Evolutionary conservation across 1,284 basidiomycete genomes (phyloP).

Genomic region (Microbotryum violaceum): DNA sequence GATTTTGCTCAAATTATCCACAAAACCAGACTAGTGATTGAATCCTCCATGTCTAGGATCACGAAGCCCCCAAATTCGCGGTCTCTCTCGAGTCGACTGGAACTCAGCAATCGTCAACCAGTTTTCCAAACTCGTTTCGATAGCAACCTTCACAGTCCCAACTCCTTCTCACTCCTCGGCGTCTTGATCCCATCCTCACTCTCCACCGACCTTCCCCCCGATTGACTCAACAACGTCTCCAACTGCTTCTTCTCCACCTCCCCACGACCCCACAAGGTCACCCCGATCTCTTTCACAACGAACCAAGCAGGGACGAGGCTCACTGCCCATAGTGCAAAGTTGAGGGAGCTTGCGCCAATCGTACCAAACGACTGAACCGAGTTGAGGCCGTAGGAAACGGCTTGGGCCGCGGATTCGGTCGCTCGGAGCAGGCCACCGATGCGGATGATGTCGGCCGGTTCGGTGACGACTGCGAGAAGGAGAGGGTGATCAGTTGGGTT

Average conservation of each 20-base stretch:
- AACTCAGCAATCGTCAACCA: too few relatives aligned
- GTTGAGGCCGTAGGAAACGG: conserved; percentile 22
- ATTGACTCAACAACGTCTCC: conserved; percentile 9
- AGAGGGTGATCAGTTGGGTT: neutral
- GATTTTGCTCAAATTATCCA: too few relatives aligned
- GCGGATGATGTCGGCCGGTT: conserved; percentile 19
- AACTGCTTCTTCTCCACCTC: conserved; percentile 9
- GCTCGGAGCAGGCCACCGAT: conserved; percentile 34
- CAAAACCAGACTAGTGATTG: too few relatives aligned
- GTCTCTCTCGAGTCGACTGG: too few relatives aligned
- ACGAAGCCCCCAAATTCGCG: too few relatives aligned
- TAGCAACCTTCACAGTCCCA: too few relatives aligned
- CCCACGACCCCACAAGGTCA: conserved; percentile 15
- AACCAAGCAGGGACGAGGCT: conserved; percentile 20
- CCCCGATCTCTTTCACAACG: conserved; percentile 16
- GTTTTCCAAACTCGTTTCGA: too few relatives aligned
- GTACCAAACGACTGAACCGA: conserved; percentile 10
- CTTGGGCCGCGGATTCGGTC: conserved; percentile 22
- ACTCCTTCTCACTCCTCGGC: too few relatives aligned
- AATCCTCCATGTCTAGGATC: too few relatives aligned
- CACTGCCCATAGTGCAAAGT: conserved; percentile 21
- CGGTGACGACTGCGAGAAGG: conserved; percentile 3
- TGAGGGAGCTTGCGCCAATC: conserved; percentile 13
- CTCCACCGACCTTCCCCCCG: conserved; percentile 21
- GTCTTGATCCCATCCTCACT: too few relatives aligned